A percentile compares a stretch with the other conserved stretches of the same genome.
phyloP scores from a whole-genome alignment of 1,139 yeast genomes.

The Kodamaea fungicola region DNA sequence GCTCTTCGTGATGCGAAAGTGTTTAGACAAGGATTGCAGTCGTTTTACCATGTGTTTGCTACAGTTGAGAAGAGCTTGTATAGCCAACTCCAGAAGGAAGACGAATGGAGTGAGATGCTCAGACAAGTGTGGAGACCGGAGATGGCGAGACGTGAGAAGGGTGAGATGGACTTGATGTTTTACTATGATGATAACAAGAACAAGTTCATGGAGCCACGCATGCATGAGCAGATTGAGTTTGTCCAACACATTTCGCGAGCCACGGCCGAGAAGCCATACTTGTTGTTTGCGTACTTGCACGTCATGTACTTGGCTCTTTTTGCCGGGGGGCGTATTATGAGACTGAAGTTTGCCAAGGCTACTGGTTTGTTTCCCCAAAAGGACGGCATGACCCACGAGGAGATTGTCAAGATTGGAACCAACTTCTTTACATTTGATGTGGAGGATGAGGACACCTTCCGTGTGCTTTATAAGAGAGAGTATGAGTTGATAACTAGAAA shows the following conservation, averaged over 20 bases:
- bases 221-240: slow-evolving; percentile 61
- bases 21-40: slow-evolving; percentile 77
- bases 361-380: slow-evolving; percentile 74
- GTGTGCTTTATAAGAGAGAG: slow-evolving; percentile 67
- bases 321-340: slow-evolving; percentile 80
- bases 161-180: slow-evolving; percentile 62
- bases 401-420: slow-evolving; percentile 59
- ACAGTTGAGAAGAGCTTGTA: slow-evolving; percentile 59
- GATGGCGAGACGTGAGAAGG: slow-evolving; percentile 57
- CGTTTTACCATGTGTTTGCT: slow-evolving; percentile 72
- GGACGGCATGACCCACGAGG: slow-evolving; percentile 59
- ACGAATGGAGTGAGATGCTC: slow-evolving; percentile 43
- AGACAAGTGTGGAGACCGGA: slow-evolving; percentile 67
- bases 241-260: slow-evolving; percentile 54
- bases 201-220: slow-evolving; percentile 54
- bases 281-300: slow-evolving; percentile 79
- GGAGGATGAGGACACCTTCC: slow-evolving; percentile 62
- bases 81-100: slow-evolving; percentile 42
- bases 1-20: slow-evolving; percentile 74
- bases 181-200: slow-evolving; percentile 55
- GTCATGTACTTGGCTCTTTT: slow-evolving; percentile 82
- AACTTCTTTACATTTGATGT: slow-evolving; percentile 72
- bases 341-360: slow-evolving; percentile 62
- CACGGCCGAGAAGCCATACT: slow-evolving; percentile 61
- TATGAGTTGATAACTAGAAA: slow-evolving; percentile 75